These are phyloP conservation scores for Colletotrichum brevisporum DNA, from an alignment of 2,329 filamentous ascomycete genomes.

Conservation along the genomic window DNA sequence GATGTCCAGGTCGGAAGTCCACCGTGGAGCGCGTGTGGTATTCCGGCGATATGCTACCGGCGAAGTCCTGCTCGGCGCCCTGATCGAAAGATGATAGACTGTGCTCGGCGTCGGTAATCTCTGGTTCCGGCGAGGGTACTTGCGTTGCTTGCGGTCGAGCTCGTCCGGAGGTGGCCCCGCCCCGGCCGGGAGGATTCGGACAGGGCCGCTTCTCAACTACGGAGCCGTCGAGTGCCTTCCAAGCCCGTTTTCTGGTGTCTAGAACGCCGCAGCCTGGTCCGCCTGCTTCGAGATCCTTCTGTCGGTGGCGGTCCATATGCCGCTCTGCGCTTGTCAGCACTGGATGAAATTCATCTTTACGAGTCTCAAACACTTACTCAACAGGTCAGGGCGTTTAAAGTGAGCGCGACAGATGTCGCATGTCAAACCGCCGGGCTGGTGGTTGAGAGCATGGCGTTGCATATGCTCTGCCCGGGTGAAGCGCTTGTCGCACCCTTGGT, in stretches of 20 bases:
- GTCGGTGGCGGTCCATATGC: slow-evolving; percentile 68
- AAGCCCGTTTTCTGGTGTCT: slow-evolving; percentile 69
- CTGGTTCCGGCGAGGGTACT: slow-evolving; percentile 33
- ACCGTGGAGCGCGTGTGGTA: not conserved
- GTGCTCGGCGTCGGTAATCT: slow-evolving; percentile 25
- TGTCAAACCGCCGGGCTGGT: slow-evolving; percentile 66
- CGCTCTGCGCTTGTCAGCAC: slow-evolving; percentile 57
- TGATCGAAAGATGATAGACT: not conserved
- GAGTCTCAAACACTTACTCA: slow-evolving; percentile 41
- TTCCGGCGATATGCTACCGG: slow-evolving; percentile 10
- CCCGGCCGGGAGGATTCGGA: slow-evolving; percentile 23
- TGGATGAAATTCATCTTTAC: not conserved
- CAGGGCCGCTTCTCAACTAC: slow-evolving; percentile 61
- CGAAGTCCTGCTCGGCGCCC: not conserved
- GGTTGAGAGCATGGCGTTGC: slow-evolving; percentile 70
- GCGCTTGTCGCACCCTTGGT: slow-evolving; percentile 63
- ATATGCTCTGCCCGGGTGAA: slow-evolving; percentile 72
- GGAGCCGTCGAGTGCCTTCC: slow-evolving; percentile 67
- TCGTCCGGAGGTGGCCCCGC: slow-evolving; percentile 8
- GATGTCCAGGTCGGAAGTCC: slow-evolving; percentile 11
- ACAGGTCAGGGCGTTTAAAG: slow-evolving; percentile 72
- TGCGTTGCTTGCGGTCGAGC: slow-evolving; percentile 28
- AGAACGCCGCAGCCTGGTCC: slow-evolving; percentile 64
- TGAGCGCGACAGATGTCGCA: slow-evolving; percentile 72
- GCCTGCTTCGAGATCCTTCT: slow-evolving; percentile 69